A percentile compares a stretch with the other conserved stretches of the same genome.
These are phyloP conservation scores for Citrullus mucosospermus DNA, from an alignment of 306 rosid genomes.

Conservation along the genomic window DNA sequence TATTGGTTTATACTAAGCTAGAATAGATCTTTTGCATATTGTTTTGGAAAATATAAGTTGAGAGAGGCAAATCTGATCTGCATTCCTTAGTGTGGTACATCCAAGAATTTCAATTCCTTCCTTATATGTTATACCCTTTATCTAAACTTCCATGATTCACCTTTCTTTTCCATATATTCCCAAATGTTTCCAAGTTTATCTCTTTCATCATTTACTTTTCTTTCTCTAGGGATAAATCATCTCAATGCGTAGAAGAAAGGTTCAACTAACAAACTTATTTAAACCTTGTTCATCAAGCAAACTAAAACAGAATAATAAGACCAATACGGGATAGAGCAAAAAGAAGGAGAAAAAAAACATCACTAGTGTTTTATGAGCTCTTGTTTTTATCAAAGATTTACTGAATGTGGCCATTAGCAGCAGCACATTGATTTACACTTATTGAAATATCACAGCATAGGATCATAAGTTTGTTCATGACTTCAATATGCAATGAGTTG, in stretches of 20 bases:
- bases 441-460: background rate
- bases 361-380: background rate
- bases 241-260: background rate
- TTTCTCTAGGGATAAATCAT: background rate
- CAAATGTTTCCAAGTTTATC: background rate
- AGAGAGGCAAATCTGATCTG: background rate
- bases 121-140: background rate
- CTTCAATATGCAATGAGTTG: background rate
- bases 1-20: background rate
- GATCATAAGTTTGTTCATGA: slow-evolving; percentile 1
- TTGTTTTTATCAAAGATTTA: background rate
- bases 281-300: background rate
- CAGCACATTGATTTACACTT: background rate
- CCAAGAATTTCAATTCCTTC: background rate
- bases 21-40: background rate
- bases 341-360: background rate
- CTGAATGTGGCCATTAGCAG: background rate
- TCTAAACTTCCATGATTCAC: background rate
- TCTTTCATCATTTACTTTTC: background rate
- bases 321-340: background rate
- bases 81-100: background rate
- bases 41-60: background rate
- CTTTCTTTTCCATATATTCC: background rate
- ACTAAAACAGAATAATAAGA: background rate
- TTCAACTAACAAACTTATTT: background rate